Percentiles rank a stretch among this genome's conserved stretches.
Evolutionary conservation across 495 filamentous ascomycete genomes (phyloP).

Genomic region (Cairneyella variabilis): DNA sequence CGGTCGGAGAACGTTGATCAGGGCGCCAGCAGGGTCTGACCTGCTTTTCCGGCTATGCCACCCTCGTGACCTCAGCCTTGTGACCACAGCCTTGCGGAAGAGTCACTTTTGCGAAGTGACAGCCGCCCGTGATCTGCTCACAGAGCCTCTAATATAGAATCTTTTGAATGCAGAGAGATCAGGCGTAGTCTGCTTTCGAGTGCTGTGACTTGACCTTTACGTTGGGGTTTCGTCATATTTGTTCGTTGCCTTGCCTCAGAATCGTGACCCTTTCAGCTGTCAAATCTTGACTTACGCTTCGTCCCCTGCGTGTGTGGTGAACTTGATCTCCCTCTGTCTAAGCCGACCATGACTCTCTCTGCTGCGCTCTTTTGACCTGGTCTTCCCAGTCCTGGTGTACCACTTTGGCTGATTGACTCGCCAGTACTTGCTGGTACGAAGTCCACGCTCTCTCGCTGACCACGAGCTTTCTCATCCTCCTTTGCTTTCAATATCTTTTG

Average conservation of each 20-base stretch:
- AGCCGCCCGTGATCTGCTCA: background rate
- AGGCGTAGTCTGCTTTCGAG: too few species aligned
- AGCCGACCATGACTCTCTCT: conserved; percentile 36
- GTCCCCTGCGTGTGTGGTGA: conserved; percentile 24
- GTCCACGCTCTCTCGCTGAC: conserved; percentile 60
- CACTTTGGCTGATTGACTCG: conserved; percentile 15
- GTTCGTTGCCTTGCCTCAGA: too few species aligned
- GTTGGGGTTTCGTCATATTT: too few species aligned
- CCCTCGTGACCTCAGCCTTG: conserved; percentile 7
- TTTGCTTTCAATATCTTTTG: conserved; percentile 53
- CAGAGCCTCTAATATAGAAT: too few species aligned
- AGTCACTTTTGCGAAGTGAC: conserved; percentile 1
- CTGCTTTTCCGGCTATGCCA: too few species aligned
- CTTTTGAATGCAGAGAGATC: too few species aligned
- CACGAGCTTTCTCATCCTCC: conserved; percentile 51
- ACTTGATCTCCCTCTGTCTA: conserved; percentile 32
- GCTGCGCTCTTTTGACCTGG: conserved; percentile 32
- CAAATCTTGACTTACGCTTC: conserved; percentile 47
- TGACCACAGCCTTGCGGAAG: conserved; percentile 6
- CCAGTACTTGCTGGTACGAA: conserved; percentile 59
- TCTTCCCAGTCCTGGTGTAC: conserved; percentile 25
- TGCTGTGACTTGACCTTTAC: too few species aligned
- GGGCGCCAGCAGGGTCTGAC: too few species aligned
- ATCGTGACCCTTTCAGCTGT: conserved; percentile 38
- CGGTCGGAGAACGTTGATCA: too few species aligned